Evolutionary conservation across 495 filamentous ascomycete genomes (phyloP).

Genomic region (Aspergillus ellipticus): DNA sequence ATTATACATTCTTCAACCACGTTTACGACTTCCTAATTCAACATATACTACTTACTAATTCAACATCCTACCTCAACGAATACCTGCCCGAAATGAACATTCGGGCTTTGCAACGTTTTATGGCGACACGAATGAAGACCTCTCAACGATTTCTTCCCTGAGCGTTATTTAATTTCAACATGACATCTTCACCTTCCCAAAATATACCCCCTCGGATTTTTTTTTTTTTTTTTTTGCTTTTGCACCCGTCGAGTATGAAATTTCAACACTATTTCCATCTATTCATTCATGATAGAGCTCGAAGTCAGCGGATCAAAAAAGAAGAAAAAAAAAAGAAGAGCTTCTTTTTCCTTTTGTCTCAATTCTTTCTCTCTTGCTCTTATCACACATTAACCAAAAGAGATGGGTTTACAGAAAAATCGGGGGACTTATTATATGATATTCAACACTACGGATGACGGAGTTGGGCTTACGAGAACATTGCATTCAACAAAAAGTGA

Average conservation of each 20-base stretch:
- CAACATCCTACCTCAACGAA: slow-evolving; percentile 46
- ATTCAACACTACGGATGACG: slow-evolving; percentile 27
- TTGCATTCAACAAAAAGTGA: slow-evolving; percentile 14
- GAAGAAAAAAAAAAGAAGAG: neutral
- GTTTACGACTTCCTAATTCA: slow-evolving; percentile 14
- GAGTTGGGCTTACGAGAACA: slow-evolving; percentile 22
- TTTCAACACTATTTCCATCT: slow-evolving; percentile 33
- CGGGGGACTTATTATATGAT: slow-evolving; percentile 10
- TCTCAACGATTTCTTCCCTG: slow-evolving; percentile 50
- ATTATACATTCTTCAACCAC: slow-evolving; percentile 16
- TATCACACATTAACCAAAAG: neutral
- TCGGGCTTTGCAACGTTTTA: slow-evolving; percentile 41
- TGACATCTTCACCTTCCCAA: slow-evolving; percentile 37
- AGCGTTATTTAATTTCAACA: slow-evolving; percentile 46
- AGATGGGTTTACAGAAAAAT: slow-evolving; percentile 5
- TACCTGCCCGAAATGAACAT: slow-evolving; percentile 21
- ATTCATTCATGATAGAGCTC: slow-evolving; percentile 10
- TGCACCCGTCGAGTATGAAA: slow-evolving; percentile 16
- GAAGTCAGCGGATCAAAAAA: neutral
- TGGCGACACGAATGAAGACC: slow-evolving; percentile 47
- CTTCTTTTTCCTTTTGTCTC: neutral
- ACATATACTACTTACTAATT: slow-evolving; percentile 32
- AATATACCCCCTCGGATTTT: slow-evolving; percentile 24
- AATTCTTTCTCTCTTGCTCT: neutral
- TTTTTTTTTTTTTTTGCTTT: slow-evolving; percentile 19